Evolutionary conservation across 2,329 filamentous ascomycete genomes (phyloP).

Genomic region (Didymella pomorum): DNA sequence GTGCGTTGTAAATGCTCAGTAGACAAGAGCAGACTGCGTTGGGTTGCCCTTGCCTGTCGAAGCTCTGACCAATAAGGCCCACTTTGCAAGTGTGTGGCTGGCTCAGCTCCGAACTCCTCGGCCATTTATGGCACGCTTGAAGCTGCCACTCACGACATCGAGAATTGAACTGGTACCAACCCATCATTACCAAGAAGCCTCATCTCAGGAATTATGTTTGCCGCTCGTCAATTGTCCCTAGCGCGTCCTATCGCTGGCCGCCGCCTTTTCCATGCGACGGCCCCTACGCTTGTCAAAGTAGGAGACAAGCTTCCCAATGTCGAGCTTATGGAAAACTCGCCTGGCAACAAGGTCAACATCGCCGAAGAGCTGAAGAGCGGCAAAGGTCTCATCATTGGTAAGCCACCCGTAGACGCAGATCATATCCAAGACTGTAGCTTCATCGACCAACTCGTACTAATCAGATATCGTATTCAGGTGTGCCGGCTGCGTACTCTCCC

Average conservation of each 20-base stretch:
- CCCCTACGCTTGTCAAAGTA: constrained; percentile 71
- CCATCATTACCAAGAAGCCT: constrained; percentile 9
- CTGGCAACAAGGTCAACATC: constrained; percentile 89
- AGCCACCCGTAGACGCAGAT: constrained; percentile 10
- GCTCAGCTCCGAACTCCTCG: constrained; percentile 9
- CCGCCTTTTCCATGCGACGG: constrained; percentile 69
- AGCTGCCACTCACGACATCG: constrained; percentile 21
- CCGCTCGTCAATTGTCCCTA: constrained; percentile 37
- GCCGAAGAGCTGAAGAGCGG: constrained; percentile 72
- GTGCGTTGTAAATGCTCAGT: background rate
- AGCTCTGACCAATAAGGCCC: constrained; percentile 6
- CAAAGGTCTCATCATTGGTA: constrained; percentile 77
- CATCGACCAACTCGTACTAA: constrained; percentile 6
- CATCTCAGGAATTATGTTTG: constrained; percentile 29
- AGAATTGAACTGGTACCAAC: constrained; percentile 13
- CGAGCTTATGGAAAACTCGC: constrained; percentile 82
- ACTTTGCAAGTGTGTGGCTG: constrained; percentile 14
- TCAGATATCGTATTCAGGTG: constrained; percentile 35
- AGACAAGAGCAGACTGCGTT: constrained; percentile 9
- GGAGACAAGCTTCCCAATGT: constrained; percentile 82
- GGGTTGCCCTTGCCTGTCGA: constrained; percentile 12
- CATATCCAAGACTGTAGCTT: constrained; percentile 4
- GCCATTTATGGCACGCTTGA: constrained; percentile 11
- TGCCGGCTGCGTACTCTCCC: constrained; percentile 60
- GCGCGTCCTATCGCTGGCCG: constrained; percentile 30